Evolutionary conservation across 208 protist species (phyloP), one percentile per base, ranked within the genome.

Genomic region (Leishmania lainsoni): DNA sequence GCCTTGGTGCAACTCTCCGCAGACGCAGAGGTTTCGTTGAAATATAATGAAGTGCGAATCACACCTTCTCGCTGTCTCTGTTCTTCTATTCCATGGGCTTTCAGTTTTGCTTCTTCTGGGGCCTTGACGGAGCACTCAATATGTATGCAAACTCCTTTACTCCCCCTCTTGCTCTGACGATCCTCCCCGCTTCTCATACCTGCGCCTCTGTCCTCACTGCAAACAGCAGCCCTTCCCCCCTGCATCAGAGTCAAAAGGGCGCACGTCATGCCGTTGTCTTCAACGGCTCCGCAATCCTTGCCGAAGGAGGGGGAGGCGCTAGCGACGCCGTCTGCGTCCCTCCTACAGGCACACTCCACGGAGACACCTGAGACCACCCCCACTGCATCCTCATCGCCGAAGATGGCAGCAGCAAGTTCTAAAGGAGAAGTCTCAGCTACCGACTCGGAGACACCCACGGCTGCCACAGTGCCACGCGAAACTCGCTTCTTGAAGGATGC

Each of bases 401-500:
- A 2, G 32, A 35, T 26, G 20, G 22, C 42, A 52, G 45, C 22
- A 52, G 3, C 17, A 49, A n/a, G n/a, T 20, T 73, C 68, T 3
- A 8, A 29, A 54, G 9, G 12, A 26, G 68, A 49, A 17, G 68
- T 5, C 26, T 29, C 45, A 20, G 26, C 68, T 6, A 51, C 32
- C 20, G 26, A 73, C 45, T 73, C 26, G 26, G 35, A 22, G 29
- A 32, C 45, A 51, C 22, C 9, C 26, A 45, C 20, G 35, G 42
- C 32, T 29, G 79, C 75, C 35, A 12, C 78, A 20, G 32, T 72
- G 42, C 48, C 72, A 42, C 80, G 80, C 42, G 85, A 69, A 49
- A 89, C 82, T 52, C 91, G 90, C 26, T 61, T 86, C 29, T 71
- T 97, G 45, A 91, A 85, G 32, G 90, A 94, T 74, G 83, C 93